These are phyloP conservation scores for Syzygium syzygioides DNA, from an alignment of 441 rosid species.

Conservation along the genomic window DNA sequence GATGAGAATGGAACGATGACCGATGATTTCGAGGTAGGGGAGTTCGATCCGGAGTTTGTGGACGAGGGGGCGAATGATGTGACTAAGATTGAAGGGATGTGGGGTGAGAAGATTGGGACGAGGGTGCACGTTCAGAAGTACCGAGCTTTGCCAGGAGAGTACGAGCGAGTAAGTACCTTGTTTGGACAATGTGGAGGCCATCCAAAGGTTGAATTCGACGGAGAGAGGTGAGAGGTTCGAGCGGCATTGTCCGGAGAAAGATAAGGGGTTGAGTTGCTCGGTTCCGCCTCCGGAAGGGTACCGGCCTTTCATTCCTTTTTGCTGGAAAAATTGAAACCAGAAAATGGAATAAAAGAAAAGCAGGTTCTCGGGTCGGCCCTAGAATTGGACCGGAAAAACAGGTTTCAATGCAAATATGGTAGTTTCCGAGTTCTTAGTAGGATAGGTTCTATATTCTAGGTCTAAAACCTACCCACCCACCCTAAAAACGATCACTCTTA, in stretches of 20 bases:
- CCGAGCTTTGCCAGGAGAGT: slow-evolving; percentile 41
- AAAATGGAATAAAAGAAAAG: too few species aligned
- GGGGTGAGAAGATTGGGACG: slow-evolving; percentile 2
- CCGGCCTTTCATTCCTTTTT: slow-evolving; percentile 51
- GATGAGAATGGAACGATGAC: slow-evolving; percentile 82
- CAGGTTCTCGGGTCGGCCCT: too few species aligned
- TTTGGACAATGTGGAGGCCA: slow-evolving; percentile 75
- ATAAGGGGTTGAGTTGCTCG: slow-evolving; percentile 59
- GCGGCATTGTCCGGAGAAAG: slow-evolving; percentile 75
- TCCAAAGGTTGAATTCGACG: slow-evolving; percentile 54
- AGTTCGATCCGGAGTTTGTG: slow-evolving; percentile 56
- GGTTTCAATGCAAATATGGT: too few species aligned
- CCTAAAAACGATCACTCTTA: too few species aligned
- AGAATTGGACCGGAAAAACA: too few species aligned
- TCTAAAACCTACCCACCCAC: too few species aligned
- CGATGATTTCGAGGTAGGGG: slow-evolving; percentile 73
- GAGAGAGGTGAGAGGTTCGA: slow-evolving; percentile 75
- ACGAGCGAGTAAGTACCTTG: slow-evolving; percentile 86
- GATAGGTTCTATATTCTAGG: too few species aligned
- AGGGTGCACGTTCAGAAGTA: slow-evolving; percentile 31
- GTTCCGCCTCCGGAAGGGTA: slow-evolving; percentile 79
- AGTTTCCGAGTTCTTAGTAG: too few species aligned
- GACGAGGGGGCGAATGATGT: slow-evolving; percentile 42
- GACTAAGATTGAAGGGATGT: slow-evolving; percentile 16
- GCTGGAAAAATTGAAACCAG: neutral